Conservation (phyloP, 2,329 filamentous ascomycete genomes). For the Scytalidium sp. region DNA sequence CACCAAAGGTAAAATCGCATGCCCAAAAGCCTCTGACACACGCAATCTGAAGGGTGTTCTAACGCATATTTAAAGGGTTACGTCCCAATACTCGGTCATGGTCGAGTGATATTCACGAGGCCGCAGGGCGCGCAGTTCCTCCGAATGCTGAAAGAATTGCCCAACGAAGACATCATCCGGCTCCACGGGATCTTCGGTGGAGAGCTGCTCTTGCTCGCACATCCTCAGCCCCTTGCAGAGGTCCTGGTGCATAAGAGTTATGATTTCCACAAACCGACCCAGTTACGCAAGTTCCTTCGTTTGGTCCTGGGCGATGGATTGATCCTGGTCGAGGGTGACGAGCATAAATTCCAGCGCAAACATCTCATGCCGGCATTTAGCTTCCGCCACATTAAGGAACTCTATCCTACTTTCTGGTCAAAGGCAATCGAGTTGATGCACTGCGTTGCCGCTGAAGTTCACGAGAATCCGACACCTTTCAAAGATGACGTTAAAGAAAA, state of each 20-base stretch:
- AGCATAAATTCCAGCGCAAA: constrained; percentile 78
- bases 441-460: constrained; percentile 50
- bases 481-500: constrained; percentile 29
- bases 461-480: constrained; percentile 32
- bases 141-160: constrained; percentile 47
- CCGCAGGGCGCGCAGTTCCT: constrained; percentile 14
- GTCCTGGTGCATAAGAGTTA: constrained; percentile 67
- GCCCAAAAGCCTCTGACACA: too few species aligned
- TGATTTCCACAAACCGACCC: constrained; percentile 61
- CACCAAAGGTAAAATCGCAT: constrained; percentile 17
- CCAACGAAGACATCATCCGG: constrained; percentile 65
- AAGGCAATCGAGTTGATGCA: constrained; percentile 67
- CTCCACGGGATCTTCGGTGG: constrained; percentile 59
- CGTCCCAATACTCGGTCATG: constrained; percentile 6
- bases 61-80: not conserved
- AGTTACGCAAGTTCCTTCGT: constrained; percentile 53
- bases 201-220: constrained; percentile 56
- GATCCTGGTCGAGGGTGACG: constrained; percentile 77
- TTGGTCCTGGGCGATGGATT: constrained; percentile 67
- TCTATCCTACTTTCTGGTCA: constrained; percentile 80
- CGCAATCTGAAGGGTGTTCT: not conserved
- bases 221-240: constrained; percentile 62
- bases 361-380: constrained; percentile 76
- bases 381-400: constrained; percentile 76
- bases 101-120: constrained; percentile 7